Base-by-base conservation (phyloP, 2,329 filamentous ascomycete species). In the Sporothrix humicola region DNA sequence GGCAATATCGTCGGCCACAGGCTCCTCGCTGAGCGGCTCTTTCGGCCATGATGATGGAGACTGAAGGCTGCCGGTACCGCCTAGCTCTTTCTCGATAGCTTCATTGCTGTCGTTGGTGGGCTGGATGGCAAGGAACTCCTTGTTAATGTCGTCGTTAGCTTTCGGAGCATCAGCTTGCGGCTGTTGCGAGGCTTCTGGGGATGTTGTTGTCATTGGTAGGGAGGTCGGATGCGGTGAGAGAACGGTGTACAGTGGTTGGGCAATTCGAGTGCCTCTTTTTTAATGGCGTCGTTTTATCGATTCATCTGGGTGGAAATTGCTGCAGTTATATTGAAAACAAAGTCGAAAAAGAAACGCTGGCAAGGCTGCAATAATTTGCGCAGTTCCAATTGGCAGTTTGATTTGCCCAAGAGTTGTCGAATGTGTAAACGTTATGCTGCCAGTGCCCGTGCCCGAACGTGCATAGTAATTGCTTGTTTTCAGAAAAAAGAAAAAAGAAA, bases 291-390 rank as follows among this genome's bases (percentile, higher is more conserved):
- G 20, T 26, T 48, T 48, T 26, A 20, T 7, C 20, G 42, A 48
- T 10, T 23, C 12, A 66, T 48, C 20, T 65, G 42, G 6, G n/a
- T 66, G 42, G 42, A 44, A 44, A 48, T 26, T 66, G 20, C 42
- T 66, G 20, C 20, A 26, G 61, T 48, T 66, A 48, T 59, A 59
- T 66, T n/a, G n/a, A 3, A 66, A 48, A 46, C 37, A 15, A 66
- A 48, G 42, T 26, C 23, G 42, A 63, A 26, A 23, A 46, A 23
- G 20, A 5, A 44, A 37, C 5, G 31, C 31, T 37, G 31, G 31
- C 31, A 37, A 37, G 31, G 31, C 31, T 37, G 31, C 31, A 66
- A 48, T 12, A 66, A 26, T 44, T 23, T 8, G 37, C 23, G 9
- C 37, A 44, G 7, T 0, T 46, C 2, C 12, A 15, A 48, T 13